Base-by-base conservation (phyloP, 2,329 filamentous ascomycete species). In the Acephala macrosclerotiorum region DNA sequence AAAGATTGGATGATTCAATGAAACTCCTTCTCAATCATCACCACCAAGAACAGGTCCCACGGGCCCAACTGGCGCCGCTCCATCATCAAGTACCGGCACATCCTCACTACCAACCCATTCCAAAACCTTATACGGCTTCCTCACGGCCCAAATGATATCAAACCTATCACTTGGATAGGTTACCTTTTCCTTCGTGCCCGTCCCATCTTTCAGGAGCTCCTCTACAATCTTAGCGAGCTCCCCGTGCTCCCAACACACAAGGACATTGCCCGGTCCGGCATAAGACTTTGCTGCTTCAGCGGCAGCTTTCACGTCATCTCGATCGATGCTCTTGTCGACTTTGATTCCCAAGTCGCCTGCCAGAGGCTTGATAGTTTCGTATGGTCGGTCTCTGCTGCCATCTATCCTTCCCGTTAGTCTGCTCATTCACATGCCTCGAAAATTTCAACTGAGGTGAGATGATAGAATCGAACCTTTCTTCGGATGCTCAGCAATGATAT, bases 401-500 rank as follows among this genome's bases (percentile, higher is more conserved):
- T 81, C 85, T 82, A 14, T 18, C 1, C 14, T 7, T 29, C 25
- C 8, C 16, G 20, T 36, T 22, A 55, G 26, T 55, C 8, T 20
- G 2, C n/a, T 55, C 16, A 9, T 16, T 3, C 20, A 5, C 47
- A 25, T 26, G 7, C 26, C 16, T 53, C 47, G 22, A 5, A 9
- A 38, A 38, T 16, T 42, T 42, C 9, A 18, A 20, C n/a, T n/a
- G n/a, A n/a, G n/a, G n/a, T n/a, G n/a, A n/a, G n/a, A n/a, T n/a
- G n/a, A n/a, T n/a, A n/a, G n/a, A n/a, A n/a, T 63, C 71, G 59
- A 67, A 83, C 81, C 73, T 7, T 75, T 76, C 75, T 87, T 82
- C 25, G 83, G 84, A 6, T 77, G 80, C 73, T 87, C 79, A 0
- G 86, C 86, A 77, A 89, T 81, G 65, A 89, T 86, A 67, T 87